Evolutionary conservation across 192 early-diverging fungal species (phyloP), one percentile per base, ranked within the genome.

Genomic region (Backusella tarrabulga): DNA sequence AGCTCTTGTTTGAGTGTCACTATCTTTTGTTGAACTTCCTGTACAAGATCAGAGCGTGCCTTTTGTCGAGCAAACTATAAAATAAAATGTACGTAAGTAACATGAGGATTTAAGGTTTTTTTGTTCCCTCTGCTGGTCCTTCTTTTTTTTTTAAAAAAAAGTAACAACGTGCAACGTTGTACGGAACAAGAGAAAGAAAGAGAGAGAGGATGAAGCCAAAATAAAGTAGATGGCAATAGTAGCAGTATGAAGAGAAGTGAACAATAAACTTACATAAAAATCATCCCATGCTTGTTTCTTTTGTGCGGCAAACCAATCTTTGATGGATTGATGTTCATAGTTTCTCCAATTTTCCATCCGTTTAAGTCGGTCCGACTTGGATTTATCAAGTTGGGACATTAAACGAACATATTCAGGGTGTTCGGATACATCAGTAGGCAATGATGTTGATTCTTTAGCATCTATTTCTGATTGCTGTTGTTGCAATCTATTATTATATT

Each of bases 201-300:
- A 56, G 0, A 56, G 7, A 56, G 7, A 56, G 21, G 8, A 60
- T 6, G 26, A 23, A 60, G 54, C 52, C 52, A 3, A 68, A 36
- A 36, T 34, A 68, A 35, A 36, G 35, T 21, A 35, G 15, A 67
- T 15, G 19, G 46, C 46, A 52, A 67, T 14, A 36, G 32, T 32
- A 32, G 32, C 2, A 32, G 32, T 9, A 70, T 40, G 15, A 19
- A 7, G 5, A 19, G 19, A 50, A 29, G 14, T 3, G 32, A 32
- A 32, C 32, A 54, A 56, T 19, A 23, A 23, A 60, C 74, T 66
- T 75, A 75, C 74, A 60, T 67, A 41, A 41, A 67, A 75, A 32
- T 75, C 74, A 67, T 75, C 38, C 74, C 60, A 42, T 35, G 74
- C 74, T 44, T 75, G 74, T 19, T 67, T 41, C 21, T 66, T 75